Percentiles rank a stretch among this genome's conserved stretches.
These are phyloP conservation scores for Pleurotus tuoliensis DNA, from an alignment of 768 basidiomycete genomes.

Conservation along the genomic window DNA sequence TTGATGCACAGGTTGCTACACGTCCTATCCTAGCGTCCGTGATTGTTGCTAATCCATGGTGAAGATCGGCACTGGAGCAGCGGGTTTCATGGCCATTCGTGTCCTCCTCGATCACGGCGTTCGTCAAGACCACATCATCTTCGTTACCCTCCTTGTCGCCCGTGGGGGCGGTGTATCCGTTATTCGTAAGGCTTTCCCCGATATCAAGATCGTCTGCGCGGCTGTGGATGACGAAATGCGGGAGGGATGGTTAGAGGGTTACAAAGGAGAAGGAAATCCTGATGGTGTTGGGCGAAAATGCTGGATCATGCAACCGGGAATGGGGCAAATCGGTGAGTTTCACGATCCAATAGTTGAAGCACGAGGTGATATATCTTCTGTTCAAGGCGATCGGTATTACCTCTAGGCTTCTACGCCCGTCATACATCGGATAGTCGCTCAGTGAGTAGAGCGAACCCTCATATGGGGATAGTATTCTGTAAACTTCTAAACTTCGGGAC, in stretches of 20 bases:
- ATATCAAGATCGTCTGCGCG: conserved; percentile 79
- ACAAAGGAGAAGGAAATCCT: conserved; percentile 44
- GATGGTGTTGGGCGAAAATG: conserved; percentile 57
- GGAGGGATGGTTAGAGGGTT: conserved; percentile 68
- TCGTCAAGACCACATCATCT: conserved; percentile 77
- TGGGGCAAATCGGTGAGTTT: conserved; percentile 78
- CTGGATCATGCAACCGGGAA: conserved; percentile 84
- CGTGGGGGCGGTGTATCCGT: conserved; percentile 75
- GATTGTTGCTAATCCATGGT: not conserved
- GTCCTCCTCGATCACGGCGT: conserved; percentile 92
- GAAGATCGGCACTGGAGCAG: conserved; percentile 90
- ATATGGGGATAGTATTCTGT: too few species aligned
- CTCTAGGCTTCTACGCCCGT: not conserved
- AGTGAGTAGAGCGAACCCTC: too few species aligned
- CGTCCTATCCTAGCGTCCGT: not conserved
- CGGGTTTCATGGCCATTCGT: conserved; percentile 93
- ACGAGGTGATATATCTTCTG: not conserved
- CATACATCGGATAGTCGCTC: too few species aligned
- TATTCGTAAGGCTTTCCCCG: conserved; percentile 79
- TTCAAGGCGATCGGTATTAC: conserved; percentile 11
- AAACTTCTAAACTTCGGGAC: too few species aligned
- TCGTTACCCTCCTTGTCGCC: conserved; percentile 86
- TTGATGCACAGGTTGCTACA: conserved; percentile 77
- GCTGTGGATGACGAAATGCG: conserved; percentile 76
- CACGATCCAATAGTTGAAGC: not conserved